Base-by-base conservation (phyloP, 2,329 filamentous ascomycete genomes). In the Arthrobotrys megalospora region DNA sequence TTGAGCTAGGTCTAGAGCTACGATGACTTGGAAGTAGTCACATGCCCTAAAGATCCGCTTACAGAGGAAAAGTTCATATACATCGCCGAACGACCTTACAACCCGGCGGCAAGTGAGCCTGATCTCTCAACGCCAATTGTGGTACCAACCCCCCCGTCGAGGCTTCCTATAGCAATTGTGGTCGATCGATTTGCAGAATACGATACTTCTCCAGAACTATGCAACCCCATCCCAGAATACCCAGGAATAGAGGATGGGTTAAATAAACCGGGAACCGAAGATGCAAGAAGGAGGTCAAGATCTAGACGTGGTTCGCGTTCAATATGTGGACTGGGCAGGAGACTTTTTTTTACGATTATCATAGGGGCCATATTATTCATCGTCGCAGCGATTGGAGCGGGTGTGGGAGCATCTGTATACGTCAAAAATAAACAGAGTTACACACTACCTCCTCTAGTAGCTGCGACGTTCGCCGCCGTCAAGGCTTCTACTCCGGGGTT, bases 301-400 rank as follows among this genome's bases (percentile, higher is more conserved):
- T 45, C 41, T 45, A 45, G 11, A 24, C 7, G 19, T 3, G 45
- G 45, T 8, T 16, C 19, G 3, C 5, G 48, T 10, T 32, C 32
- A 16, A 60, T 60, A 36, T 60, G 53, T 19, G 53, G 53, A 36
- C 8, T 60, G 34, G 38, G n/a, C 4, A 60, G 32, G n/a, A 32
- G n/a, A 21, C 3, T 60, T 12, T 36, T 60, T n/a, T 38, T 32
- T 7, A 19, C 38, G 1, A 16, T 36, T 19, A 6, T 60, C 6
- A 11, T 16, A n/a, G 53, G n/a, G 21, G 32, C n/a, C 1, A 16
- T 60, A 14, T 19, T 60, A 8, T 12, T 60, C 7, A 14, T 19
- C 10, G 24, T 12, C 4, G 53, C 21, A 16, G 53, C 12, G 8
- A 16, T 38, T 6, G 53, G 53, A 11, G 32, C 11, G n/a, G 53